Evolutionary conservation across 2,329 filamentous ascomycete species (phyloP).

Genomic region (Xylaria hypoxylon): DNA sequence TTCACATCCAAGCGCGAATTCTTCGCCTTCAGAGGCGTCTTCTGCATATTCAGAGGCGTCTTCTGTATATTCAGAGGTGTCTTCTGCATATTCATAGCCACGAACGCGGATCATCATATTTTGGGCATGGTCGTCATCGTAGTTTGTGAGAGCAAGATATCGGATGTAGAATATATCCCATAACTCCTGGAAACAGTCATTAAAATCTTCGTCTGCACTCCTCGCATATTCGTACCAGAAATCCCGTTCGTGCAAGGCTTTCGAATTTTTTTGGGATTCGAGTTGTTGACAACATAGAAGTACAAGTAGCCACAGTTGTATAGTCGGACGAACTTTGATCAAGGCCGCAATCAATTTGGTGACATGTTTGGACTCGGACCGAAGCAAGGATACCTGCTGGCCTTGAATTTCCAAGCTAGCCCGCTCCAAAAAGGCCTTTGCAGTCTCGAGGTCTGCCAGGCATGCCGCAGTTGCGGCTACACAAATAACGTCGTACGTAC

Average conservation of each 20-base stretch:
- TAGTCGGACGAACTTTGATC: neutral
- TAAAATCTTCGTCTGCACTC: neutral
- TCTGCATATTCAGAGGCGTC: too few species aligned
- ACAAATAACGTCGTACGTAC: neutral
- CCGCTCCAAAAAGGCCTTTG: neutral
- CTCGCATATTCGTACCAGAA: neutral
- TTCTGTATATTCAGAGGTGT: too few species aligned
- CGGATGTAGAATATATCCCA: constrained; percentile 16
- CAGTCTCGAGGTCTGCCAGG: constrained; percentile 1
- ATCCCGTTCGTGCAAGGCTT: neutral
- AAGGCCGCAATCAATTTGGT: neutral
- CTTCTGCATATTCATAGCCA: too few species aligned
- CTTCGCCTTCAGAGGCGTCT: too few species aligned
- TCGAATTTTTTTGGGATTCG: neutral
- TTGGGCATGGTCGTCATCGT: neutral
- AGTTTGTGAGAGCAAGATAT: constrained; percentile 2
- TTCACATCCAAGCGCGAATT: neutral
- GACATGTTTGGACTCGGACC: neutral
- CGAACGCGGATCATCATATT: too few species aligned
- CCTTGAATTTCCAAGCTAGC: neutral
- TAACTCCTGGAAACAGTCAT: neutral
- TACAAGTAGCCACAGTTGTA: neutral
- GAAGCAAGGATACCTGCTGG: constrained; percentile 3
- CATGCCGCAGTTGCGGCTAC: neutral
- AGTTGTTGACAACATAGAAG: neutral